A percentile compares a stretch with the other conserved stretches of the same genome.
Evolutionary conservation across 2,329 filamentous ascomycete genomes (phyloP).

Genomic region (Arthrobotrys sphaeroides): DNA sequence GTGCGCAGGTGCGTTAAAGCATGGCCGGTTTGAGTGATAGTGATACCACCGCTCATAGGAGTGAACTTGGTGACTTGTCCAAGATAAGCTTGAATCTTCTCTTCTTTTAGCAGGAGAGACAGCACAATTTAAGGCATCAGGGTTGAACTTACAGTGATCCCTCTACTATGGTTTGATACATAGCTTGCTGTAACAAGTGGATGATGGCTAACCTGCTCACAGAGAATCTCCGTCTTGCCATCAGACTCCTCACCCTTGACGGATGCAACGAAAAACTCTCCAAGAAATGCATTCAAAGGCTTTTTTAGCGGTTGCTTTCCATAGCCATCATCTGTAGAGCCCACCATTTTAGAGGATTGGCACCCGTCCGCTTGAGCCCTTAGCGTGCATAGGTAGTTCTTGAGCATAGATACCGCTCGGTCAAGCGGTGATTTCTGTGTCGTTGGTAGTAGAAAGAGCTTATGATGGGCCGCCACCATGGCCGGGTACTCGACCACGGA

Average conservation of each 20-base stretch:
- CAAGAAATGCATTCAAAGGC: conserved; percentile 26
- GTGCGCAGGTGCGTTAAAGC: background rate
- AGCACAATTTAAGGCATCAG: background rate
- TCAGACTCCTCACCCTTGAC: background rate
- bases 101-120: too few relatives aligned
- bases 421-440: background rate
- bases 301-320: conserved; percentile 2
- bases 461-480: conserved; percentile 13
- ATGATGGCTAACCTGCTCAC: conserved; percentile 30
- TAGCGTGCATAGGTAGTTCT: conserved; percentile 25
- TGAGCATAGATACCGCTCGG: conserved; percentile 17
- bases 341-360: background rate
- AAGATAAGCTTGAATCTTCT: conserved; percentile 25
- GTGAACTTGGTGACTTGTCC: conserved; percentile 10
- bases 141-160: conserved; percentile 3
- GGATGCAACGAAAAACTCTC: conserved; percentile 13
- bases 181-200: conserved; percentile 24
- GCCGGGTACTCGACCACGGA: conserved; percentile 28
- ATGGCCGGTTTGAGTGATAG: conserved; percentile 12
- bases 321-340: background rate
- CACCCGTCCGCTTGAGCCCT: conserved; percentile 1
- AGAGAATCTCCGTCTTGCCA: background rate
- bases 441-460: conserved; percentile 13
- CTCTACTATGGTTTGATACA: background rate
- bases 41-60: conserved; percentile 4